Base-by-base conservation (phyloP, 2,329 filamentous ascomycete species). In the Fragosphaeria purpurea region DNA sequence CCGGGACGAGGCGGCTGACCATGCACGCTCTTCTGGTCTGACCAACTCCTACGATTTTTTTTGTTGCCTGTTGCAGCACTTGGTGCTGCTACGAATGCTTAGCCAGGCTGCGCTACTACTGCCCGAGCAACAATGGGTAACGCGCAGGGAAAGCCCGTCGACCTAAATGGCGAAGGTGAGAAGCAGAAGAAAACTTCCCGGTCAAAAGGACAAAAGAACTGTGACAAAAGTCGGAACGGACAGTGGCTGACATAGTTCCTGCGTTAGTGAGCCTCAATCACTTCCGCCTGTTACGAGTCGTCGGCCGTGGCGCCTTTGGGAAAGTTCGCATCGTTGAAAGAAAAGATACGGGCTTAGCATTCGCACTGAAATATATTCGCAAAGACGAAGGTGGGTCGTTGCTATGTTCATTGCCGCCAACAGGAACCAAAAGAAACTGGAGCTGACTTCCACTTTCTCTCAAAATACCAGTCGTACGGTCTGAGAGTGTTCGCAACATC, bases 261-360 rank as follows among this genome's bases (percentile, higher is more conserved):
- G 22, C 10, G 42, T 44, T 50, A 95, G 93, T 95, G 60, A 97
- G 91, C 67, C 83, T 98, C 60, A 96, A 96, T 64, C 93, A 98
- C 70, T 98, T 98, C 69, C 87, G 91, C 58, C 77, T 98, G 50
- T 74, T 97, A 58, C 85, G 93, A 64, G 93, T 98, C 56, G 93
- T 98, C 59, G 93, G 93, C 58, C 94, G 95, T 68, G 93, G 93
- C 62, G 93, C 93, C 51, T 98, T 98, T 73, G 93, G 93, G 62
- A 98, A 98, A 71, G 93, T 98, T 55, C 86, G 93, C 62, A 98
- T 98, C 59, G 93, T 98, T 63, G 93, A 98, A 75, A 82, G 90
- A 59, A 97, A 97, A 70, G 93, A 98, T 65, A 95, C 89, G 1
- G 85, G 83, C 51, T 71, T 97, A 61, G 91, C 90, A 3, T 98